A percentile compares a stretch with the other conserved stretches of the same genome.
Evolutionary conservation across 805 yeast species (phyloP).

Genomic region (Vanderwaltozyma verrucispora): DNA sequence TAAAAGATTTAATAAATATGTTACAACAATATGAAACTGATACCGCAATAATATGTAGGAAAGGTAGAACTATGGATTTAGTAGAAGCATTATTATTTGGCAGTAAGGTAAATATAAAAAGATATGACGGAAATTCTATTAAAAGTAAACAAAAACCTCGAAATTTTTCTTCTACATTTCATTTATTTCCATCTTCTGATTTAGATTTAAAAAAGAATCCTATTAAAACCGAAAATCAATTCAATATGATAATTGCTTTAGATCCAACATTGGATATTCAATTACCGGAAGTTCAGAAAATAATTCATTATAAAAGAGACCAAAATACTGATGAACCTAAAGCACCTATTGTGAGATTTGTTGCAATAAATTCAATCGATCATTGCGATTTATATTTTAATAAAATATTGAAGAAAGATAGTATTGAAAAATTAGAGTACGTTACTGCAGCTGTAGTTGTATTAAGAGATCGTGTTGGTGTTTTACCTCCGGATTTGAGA

Average conservation of each 20-base stretch:
- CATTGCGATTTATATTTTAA: slow-evolving; percentile 56
- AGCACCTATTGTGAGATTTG: slow-evolving; percentile 56
- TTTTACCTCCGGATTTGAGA: slow-evolving; percentile 65
- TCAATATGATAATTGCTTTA: slow-evolving; percentile 53
- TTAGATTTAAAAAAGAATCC: slow-evolving; percentile 10
- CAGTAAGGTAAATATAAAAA: slow-evolving; percentile 41
- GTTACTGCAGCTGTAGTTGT: slow-evolving; percentile 78
- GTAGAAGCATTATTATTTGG: slow-evolving; percentile 64
- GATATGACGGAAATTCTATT: slow-evolving; percentile 54
- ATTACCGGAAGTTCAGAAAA: slow-evolving; percentile 26
- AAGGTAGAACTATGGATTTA: slow-evolving; percentile 61
- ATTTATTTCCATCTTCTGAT: slow-evolving; percentile 34
- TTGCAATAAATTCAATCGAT: slow-evolving; percentile 74
- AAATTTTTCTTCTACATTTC: slow-evolving; percentile 29
- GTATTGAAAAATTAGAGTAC: slow-evolving; percentile 44
- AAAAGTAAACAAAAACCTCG: slow-evolving; percentile 32
- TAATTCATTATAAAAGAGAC: slow-evolving; percentile 22
- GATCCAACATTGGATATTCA: slow-evolving; percentile 48
- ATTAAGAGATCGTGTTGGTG: slow-evolving; percentile 71
- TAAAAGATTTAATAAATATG: slow-evolving; percentile 53
- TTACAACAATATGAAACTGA: slow-evolving; percentile 38
- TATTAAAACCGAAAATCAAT: slow-evolving; percentile 21
- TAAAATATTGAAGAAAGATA: slow-evolving; percentile 20
- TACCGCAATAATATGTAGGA: slow-evolving; percentile 60
- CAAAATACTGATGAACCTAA: slow-evolving; percentile 15